phyloP scores from a whole-genome alignment of 192 early-diverging fungal genomes.

The Diversispora epigaea region DNA sequence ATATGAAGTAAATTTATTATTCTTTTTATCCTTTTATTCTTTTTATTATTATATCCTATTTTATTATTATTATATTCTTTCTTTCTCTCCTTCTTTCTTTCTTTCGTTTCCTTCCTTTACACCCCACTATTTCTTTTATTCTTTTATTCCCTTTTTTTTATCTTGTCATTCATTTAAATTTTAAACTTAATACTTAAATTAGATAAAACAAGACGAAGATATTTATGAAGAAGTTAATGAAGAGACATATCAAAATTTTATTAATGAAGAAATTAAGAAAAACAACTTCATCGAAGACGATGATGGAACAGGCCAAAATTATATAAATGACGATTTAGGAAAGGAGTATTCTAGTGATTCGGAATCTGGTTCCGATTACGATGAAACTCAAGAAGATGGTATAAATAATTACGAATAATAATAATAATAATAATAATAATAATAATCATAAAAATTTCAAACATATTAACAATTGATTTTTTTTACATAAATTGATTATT shows the following conservation, averaged over 20 bases:
- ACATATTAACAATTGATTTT: neutral
- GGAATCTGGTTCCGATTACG: constrained; percentile 46
- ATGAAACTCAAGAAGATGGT: constrained; percentile 36
- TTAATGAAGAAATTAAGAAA: constrained; percentile 40
- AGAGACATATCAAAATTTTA: constrained; percentile 47
- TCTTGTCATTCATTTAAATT: neutral
- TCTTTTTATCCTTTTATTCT: neutral
- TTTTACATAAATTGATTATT: neutral
- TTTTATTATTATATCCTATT: no score
- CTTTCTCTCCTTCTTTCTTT: neutral
- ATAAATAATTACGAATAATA: neutral
- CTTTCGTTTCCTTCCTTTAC: neutral
- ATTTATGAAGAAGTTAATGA: constrained; percentile 66
- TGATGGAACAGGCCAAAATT: constrained; percentile 64
- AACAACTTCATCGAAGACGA: constrained; percentile 69
- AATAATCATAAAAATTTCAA: no score
- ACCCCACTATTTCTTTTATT: neutral
- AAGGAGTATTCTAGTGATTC: constrained; percentile 49
- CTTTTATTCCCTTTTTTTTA: neutral
- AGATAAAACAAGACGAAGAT: constrained; percentile 42
- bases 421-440: neutral
- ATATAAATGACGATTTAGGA: constrained; percentile 57
- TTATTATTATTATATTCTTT: neutral
- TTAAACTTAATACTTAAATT: neutral
- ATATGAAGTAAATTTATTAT: neutral